These are phyloP conservation scores for Tothia fuscella DNA, from an alignment of 2,329 filamentous ascomycete species.

Conservation along the genomic window DNA sequence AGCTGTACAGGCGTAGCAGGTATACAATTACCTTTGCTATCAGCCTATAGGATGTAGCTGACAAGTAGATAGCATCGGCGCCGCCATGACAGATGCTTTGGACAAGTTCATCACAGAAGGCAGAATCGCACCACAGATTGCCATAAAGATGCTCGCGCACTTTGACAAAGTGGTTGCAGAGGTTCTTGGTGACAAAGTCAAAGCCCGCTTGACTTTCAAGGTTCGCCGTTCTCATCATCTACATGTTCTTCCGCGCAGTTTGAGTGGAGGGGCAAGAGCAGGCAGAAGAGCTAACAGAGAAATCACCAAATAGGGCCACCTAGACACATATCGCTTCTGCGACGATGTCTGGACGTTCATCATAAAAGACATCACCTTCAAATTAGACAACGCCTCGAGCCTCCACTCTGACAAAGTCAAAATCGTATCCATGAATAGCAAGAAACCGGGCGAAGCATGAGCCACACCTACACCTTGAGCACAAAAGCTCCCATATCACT, in stretches of 20 bases:
- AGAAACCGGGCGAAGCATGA: conserved; percentile 12
- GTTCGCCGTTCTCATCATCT: conserved; percentile 36
- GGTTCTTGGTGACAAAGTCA: conserved; percentile 83
- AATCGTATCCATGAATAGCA: conserved; percentile 50
- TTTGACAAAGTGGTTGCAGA: conserved; percentile 92
- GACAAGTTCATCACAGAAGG: conserved; percentile 91
- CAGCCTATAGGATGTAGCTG: too few species aligned
- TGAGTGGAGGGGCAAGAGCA: conserved; percentile 1
- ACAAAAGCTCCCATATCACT: too few species aligned
- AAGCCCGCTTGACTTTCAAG: conserved; percentile 88
- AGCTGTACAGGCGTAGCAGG: conserved; percentile 98
- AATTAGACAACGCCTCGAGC: conserved; percentile 71
- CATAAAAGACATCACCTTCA: conserved; percentile 98
- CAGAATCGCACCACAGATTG: conserved; percentile 92
- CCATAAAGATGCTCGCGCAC: conserved; percentile 94
- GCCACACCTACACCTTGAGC: too few species aligned
- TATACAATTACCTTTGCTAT: conserved; percentile 42
- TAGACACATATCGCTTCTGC: conserved; percentile 98
- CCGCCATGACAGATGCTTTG: conserved; percentile 88
- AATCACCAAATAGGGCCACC: conserved; percentile 66
- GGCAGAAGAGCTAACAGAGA: neutral
- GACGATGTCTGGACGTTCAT: conserved; percentile 99
- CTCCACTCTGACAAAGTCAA: conserved; percentile 87
- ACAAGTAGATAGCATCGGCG: conserved; percentile 74
- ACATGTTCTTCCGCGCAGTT: neutral